Evolutionary conservation across 1,284 basidiomycete species (phyloP), one percentile per base, ranked within the genome.

Genomic region (Apiotrichum mycotoxinovorans): DNA sequence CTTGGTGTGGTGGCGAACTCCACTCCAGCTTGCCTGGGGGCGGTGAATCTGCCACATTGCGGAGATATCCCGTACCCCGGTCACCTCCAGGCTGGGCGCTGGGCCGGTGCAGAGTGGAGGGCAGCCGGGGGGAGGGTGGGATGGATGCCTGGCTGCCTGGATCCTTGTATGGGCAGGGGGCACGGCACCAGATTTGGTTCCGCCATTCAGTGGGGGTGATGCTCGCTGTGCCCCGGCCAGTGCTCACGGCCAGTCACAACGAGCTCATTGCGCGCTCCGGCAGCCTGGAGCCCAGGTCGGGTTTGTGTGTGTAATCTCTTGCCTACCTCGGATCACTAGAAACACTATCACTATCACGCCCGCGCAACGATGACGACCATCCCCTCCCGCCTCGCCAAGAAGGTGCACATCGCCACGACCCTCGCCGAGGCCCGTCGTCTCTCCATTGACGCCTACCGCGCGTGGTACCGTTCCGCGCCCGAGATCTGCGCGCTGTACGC

Each of bases 381-480:
- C 74, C 94, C 95, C 22, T 79, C 93, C 51, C 87, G 95, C 51
- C 84, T 98, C 20, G 89, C 95, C 23, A 85, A 84, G 66, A 73
- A 84, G 20, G 84, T 89, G 4, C 80, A 81, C 41, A 77, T 81
- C 26, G 89, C 88, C 0, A 70, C 77, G 8, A 84, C 79, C 52
- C 79, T 85, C 26, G 78, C 80, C n/a, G 86, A 92, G 56, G 87
- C 91, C 5, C 84, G 87, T 43, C 78, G 78, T 45, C 83, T 89
- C 38, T 85, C 85, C 33, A 79, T 93, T 38, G 81, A 88, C 52
- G 83, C 97, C 22, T 98, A 98, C 81, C 82, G 94, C 58, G 86
- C 87, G 72, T 98, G 92, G 90, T 89, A 94, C 76, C 87, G 94
- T 65, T 83, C 86, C 51, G 92, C 92, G 15, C 94, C 94, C 22